Conservation (phyloP, 768 basidiomycete species). For the Auricularia auricula-judae region DNA sequence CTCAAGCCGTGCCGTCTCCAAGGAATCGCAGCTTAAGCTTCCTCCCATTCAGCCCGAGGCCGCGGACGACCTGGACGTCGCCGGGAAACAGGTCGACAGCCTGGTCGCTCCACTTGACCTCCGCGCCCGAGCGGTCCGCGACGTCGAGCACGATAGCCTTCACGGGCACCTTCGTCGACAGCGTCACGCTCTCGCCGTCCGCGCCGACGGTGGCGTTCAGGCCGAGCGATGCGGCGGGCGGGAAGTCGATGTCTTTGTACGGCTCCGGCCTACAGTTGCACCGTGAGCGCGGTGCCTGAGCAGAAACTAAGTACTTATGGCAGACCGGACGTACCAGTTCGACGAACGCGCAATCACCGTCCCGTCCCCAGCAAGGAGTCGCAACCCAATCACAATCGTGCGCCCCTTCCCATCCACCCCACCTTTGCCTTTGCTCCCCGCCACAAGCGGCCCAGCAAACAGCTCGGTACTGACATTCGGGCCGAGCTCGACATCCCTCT, state of each 20-base stretch:
- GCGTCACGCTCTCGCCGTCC: slow-evolving; percentile 48
- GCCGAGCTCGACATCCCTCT: slow-evolving; percentile 40
- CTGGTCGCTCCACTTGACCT: slow-evolving; percentile 26
- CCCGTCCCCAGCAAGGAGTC: slow-evolving; percentile 45
- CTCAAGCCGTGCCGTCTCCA: slow-evolving; percentile 13
- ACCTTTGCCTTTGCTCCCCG: slow-evolving; percentile 44
- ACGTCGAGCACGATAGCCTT: slow-evolving; percentile 28
- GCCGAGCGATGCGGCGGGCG: slow-evolving; percentile 10
- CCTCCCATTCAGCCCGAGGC: no score
- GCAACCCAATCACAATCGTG: slow-evolving; percentile 52
- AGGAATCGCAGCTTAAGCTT: slow-evolving; percentile 16
- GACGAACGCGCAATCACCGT: slow-evolving; percentile 58
- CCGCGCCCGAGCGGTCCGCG: slow-evolving; percentile 12
- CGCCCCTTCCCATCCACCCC: no score
- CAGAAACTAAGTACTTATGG: no score
- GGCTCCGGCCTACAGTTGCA: slow-evolving; percentile 19
- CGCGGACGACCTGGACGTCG: slow-evolving; percentile 22
- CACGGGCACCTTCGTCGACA: slow-evolving; percentile 34
- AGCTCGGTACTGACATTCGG: slow-evolving; percentile 79
- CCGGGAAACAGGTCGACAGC: slow-evolving; percentile 29
- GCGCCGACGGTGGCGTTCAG: slow-evolving; percentile 15
- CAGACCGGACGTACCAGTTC: slow-evolving; percentile 41
- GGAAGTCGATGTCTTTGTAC: slow-evolving; percentile 30
- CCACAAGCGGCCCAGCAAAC: slow-evolving; percentile 55
- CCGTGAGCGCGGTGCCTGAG: no score